Evolutionary conservation across 345 rosid species (phyloP), one percentile per base, ranked within the genome.

Genomic region (Citrus inodora): DNA sequence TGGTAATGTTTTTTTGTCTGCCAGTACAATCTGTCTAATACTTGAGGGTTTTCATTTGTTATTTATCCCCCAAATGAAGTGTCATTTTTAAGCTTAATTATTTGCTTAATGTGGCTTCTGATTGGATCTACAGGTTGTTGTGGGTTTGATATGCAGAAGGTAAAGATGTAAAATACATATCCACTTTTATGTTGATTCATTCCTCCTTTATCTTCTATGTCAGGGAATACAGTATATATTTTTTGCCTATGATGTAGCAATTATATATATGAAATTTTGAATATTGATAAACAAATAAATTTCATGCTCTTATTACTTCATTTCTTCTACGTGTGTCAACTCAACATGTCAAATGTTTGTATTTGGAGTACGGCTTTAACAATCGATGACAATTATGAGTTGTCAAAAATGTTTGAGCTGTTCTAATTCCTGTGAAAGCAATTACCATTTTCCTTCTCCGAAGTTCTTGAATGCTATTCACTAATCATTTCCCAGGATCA

Each of bases 81-180:
- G 19, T 48, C 13, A 17, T 16, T 70, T 48, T 48, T 48, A 2
- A 48, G 55, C 38, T 83, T 74, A 69, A 72, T 38, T 30, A 53
- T 67, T 70, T 42, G 78, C 40, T 75, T 79, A 76, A 78, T 69
- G 77, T 17, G 7, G 32, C 48, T 68, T 74, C 73, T 64, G 32
- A 24, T 78, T 64, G 66, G 25, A 76, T 76, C 75, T 74, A 80
- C 90, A 90, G 91, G 86, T n/a, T 48, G 38, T 24, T 90, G 87
- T 80, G 91, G 89, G 38, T 87, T 81, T 80, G 89, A 88, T 79
- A 76, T 81, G 79, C 75, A 78, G 77, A 88, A 87, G 89, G 90
- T 90, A 80, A 76, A 81, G 51, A n/a, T 6, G 22, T 13, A 62
- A 62, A 28, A 76, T 70, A 6, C 68, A 76, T 82, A 55, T 81